These are phyloP conservation scores for Rhexocercosporidium sp. DNA, from an alignment of 2,329 filamentous ascomycete genomes.

Conservation along the genomic window DNA sequence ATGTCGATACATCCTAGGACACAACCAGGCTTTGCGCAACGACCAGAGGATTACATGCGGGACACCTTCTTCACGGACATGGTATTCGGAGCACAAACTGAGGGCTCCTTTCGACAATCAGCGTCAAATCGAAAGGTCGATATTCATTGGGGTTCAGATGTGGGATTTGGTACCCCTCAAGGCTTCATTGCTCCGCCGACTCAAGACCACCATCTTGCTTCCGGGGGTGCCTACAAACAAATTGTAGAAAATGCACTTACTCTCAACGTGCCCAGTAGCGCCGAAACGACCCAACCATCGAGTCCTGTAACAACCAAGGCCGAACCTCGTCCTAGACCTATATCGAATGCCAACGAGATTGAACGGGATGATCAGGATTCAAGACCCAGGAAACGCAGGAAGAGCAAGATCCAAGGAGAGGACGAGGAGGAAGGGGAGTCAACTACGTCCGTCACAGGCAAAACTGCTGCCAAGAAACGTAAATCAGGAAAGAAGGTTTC, in stretches of 20 bases:
- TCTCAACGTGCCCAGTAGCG: constrained; percentile 54
- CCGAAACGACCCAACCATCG: constrained; percentile 61
- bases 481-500: constrained; percentile 38
- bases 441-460: constrained; percentile 41
- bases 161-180: constrained; percentile 62
- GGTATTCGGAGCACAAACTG: constrained; percentile 34
- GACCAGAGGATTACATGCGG: constrained; percentile 30
- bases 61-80: constrained; percentile 37
- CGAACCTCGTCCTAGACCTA: constrained; percentile 21
- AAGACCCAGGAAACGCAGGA: constrained; percentile 58
- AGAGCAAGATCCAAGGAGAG: constrained; percentile 57
- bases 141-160: constrained; percentile 72
- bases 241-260: constrained; percentile 61
- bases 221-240: constrained; percentile 60
- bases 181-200: constrained; percentile 63
- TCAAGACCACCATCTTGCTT: constrained; percentile 62
- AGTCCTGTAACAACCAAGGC: constrained; percentile 52
- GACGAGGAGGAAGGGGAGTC: constrained; percentile 47
- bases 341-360: constrained; percentile 28
- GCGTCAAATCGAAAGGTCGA: constrained; percentile 42
- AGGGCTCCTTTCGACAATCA: constrained; percentile 25
- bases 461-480: constrained; percentile 41
- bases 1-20: constrained; percentile 32
- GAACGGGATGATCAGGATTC: constrained; percentile 45
- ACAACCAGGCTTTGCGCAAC: constrained; percentile 24